These are phyloP conservation scores for Graphilbum fragrans DNA, from an alignment of 2,329 filamentous ascomycete genomes.

Conservation along the genomic window DNA sequence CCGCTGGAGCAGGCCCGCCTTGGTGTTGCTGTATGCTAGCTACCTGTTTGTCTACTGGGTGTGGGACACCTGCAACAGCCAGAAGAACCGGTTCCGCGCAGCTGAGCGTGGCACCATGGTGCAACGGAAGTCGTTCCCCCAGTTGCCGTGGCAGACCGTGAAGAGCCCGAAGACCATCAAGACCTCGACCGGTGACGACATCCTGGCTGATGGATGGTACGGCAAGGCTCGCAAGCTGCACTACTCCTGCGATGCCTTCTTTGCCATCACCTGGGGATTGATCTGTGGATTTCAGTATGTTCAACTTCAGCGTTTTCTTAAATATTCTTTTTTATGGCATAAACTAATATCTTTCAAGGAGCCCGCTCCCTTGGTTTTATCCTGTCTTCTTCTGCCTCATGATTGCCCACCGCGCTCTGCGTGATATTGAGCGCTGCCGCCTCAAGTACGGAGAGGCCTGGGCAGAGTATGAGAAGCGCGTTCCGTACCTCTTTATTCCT, in stretches of 20 bases:
- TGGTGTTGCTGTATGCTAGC: constrained; percentile 45
- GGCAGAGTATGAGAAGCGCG: constrained; percentile 14
- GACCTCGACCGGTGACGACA: constrained; percentile 54
- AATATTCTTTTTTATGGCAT: background rate
- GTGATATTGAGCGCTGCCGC: constrained; percentile 68
- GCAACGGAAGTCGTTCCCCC: constrained; percentile 62
- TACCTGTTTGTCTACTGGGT: constrained; percentile 73
- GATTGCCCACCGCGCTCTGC: constrained; percentile 66
- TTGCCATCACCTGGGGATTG: constrained; percentile 67
- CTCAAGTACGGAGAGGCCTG: constrained; percentile 51
- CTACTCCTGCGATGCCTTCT: constrained; percentile 71
- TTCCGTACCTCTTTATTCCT: constrained; percentile 31
- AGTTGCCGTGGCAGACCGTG: constrained; percentile 66
- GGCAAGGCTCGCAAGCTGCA: constrained; percentile 64
- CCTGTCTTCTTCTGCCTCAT: constrained; percentile 70
- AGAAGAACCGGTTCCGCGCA: constrained; percentile 74
- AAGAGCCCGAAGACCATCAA: constrained; percentile 61
- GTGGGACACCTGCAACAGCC: constrained; percentile 72
- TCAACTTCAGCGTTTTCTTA: constrained; percentile 10
- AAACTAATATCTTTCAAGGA: constrained; percentile 19
- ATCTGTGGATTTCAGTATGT: constrained; percentile 64
- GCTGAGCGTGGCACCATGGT: constrained; percentile 53
- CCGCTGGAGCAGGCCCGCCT: constrained; percentile 49
- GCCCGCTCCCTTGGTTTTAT: constrained; percentile 86
- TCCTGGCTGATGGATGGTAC: constrained; percentile 70